phyloP scores from a whole-genome alignment of 2,329 filamentous ascomycete species.

The Aspergillus awamori region DNA sequence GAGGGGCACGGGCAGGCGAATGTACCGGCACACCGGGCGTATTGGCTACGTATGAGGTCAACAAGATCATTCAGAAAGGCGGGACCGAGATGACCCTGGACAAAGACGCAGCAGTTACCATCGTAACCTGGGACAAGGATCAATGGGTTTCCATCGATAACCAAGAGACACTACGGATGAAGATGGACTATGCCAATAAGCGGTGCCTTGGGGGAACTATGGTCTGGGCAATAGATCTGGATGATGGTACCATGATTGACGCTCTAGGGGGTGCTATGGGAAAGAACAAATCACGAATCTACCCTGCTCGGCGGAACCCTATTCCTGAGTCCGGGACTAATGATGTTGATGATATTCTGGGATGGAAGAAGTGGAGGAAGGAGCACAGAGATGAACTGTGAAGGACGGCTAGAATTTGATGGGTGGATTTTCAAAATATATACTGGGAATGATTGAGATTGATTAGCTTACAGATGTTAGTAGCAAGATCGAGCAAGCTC shows the following conservation, averaged over 20 bases:
- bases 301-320: no score
- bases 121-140: slow-evolving; percentile 17
- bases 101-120: slow-evolving; percentile 18
- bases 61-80: slow-evolving; percentile 6
- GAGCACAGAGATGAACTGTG: background rate
- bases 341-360: background rate
- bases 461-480: no score
- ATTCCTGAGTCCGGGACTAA: background rate
- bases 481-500: no score
- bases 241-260: slow-evolving; percentile 16
- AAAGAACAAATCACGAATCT: slow-evolving; percentile 1
- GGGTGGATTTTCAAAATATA: no score
- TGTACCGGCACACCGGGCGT: slow-evolving; percentile 14
- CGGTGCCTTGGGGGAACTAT: slow-evolving; percentile 24
- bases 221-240: slow-evolving; percentile 23
- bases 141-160: slow-evolving; percentile 25
- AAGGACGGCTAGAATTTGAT: no score
- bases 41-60: slow-evolving; percentile 12
- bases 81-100: background rate
- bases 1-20: slow-evolving; percentile 1
- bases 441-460: no score
- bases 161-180: slow-evolving; percentile 20
- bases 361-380: background rate
- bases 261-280: slow-evolving; percentile 11
- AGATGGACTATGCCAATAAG: slow-evolving; percentile 22